Evolutionary conservation across 768 basidiomycete species (phyloP).

Genomic region (Udeniomyces megalosporus): DNA sequence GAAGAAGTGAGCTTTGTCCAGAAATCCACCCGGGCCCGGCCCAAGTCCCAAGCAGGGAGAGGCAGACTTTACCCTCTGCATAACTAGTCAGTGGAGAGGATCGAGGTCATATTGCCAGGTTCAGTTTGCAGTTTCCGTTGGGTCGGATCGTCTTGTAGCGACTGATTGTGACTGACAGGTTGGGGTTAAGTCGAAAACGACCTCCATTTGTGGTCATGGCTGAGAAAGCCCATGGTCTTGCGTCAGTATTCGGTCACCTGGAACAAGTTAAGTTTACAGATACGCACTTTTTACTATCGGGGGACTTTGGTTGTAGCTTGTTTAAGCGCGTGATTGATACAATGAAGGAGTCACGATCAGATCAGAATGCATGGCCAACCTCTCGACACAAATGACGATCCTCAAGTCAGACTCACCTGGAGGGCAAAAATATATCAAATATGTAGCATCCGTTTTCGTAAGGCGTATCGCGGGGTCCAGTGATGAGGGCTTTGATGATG

Average conservation of each 20-base stretch:
- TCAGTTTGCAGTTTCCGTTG: neutral
- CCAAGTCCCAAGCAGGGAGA: constrained; percentile 86
- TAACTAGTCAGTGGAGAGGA: neutral
- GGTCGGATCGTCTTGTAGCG: neutral
- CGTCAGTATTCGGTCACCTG: constrained; percentile 62
- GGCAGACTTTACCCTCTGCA: constrained; percentile 84
- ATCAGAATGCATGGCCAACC: neutral
- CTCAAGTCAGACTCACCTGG: neutral
- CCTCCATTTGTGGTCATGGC: constrained; percentile 66
- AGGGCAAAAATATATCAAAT: constrained; percentile 72
- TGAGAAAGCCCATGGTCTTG: too few relatives aligned
- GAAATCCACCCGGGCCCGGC: constrained; percentile 79
- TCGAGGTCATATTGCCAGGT: too few relatives aligned
- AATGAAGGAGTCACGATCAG: too few relatives aligned
- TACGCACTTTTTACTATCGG: neutral
- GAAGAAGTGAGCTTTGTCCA: constrained; percentile 75
- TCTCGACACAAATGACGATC: neutral
- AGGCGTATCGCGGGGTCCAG: constrained; percentile 35
- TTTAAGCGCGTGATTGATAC: too few relatives aligned
- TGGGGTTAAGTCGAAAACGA: constrained; percentile 83
- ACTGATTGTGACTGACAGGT: constrained; percentile 47
- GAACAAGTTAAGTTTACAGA: neutral
- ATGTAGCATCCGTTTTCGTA: constrained; percentile 58
- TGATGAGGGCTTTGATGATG: constrained; percentile 54
- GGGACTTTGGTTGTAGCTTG: neutral